phyloP scores from a whole-genome alignment of 192 early-diverging fungal species.

The Backusella tarrabulga region DNA sequence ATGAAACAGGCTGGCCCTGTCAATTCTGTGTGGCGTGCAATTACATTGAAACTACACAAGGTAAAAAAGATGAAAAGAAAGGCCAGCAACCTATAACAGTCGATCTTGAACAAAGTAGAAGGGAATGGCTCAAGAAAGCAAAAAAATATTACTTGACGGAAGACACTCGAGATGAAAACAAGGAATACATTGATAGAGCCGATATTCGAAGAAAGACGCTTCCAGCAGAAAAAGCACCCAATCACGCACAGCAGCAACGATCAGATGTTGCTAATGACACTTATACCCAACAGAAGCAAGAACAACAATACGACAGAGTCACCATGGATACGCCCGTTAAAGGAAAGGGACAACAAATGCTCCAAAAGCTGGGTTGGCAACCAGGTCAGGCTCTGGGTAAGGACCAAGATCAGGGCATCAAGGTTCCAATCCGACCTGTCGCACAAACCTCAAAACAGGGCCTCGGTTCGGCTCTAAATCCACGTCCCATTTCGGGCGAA shows the following conservation, averaged over 20 bases:
- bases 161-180: neutral
- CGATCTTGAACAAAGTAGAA: conserved; percentile 28
- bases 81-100: neutral
- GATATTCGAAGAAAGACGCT: conserved; percentile 1
- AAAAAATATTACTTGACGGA: conserved; percentile 18
- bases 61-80: conserved; percentile 18
- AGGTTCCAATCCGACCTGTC: conserved; percentile 3
- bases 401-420: neutral
- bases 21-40: conserved; percentile 55
- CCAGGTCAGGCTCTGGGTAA: conserved; percentile 61
- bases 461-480: neutral
- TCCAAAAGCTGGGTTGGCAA: conserved; percentile 71
- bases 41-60: conserved; percentile 47
- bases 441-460: neutral
- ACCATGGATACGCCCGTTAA: conserved; percentile 49
- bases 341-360: conserved; percentile 59
- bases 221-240: neutral
- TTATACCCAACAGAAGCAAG: neutral
- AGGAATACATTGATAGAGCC: conserved; percentile 24
- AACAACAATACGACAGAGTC: neutral
- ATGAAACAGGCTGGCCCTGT: conserved; percentile 57
- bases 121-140: conserved; percentile 30
- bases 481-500: neutral
- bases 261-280: too few species aligned
- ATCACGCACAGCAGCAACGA: neutral